These are phyloP conservation scores for Sugiyamaella qingdaonensis DNA, from an alignment of 805 yeast species.

Conservation along the genomic window DNA sequence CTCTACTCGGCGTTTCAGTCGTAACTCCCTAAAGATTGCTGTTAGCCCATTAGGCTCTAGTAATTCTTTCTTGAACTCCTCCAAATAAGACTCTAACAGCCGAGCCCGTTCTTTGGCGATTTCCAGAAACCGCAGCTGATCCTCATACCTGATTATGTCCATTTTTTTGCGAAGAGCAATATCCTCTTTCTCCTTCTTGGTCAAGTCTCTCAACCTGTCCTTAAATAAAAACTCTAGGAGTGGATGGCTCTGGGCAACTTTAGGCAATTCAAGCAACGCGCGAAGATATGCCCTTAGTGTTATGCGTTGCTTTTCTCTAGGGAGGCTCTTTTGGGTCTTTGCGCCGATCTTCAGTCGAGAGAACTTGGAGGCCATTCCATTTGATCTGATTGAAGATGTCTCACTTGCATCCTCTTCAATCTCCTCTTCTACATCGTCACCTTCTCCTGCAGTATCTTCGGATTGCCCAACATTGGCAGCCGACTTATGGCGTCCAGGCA, in stretches of 20 bases:
- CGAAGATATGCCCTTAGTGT: slow-evolving; percentile 71
- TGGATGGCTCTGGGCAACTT: slow-evolving; percentile 48
- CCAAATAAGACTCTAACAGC: slow-evolving; percentile 52
- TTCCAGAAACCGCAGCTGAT: slow-evolving; percentile 68
- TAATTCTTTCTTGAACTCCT: slow-evolving; percentile 53
- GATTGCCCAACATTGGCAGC: slow-evolving; percentile 30
- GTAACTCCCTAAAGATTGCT: slow-evolving; percentile 62
- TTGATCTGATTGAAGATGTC: background rate
- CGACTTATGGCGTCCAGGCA: slow-evolving; percentile 53
- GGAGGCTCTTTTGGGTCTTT: slow-evolving; percentile 29
- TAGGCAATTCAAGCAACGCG: slow-evolving; percentile 48
- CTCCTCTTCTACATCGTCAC: slow-evolving; percentile 21
- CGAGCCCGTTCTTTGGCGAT: slow-evolving; percentile 57
- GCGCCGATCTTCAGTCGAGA: background rate
- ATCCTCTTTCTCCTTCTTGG: slow-evolving; percentile 49
- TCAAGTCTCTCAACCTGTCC: slow-evolving; percentile 37
- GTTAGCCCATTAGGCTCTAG: slow-evolving; percentile 53
- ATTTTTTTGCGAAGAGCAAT: slow-evolving; percentile 52
- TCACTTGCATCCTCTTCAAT: slow-evolving; percentile 11
- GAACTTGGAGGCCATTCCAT: background rate
- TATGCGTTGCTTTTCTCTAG: slow-evolving; percentile 70
- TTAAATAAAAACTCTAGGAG: slow-evolving; percentile 52
- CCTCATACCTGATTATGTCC: slow-evolving; percentile 57
- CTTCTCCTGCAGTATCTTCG: slow-evolving; percentile 20
- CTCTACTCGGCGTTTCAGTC: slow-evolving; percentile 45